phyloP scores from a whole-genome alignment of 352 stramenopile species.

The Pythium dissotocum region DNA sequence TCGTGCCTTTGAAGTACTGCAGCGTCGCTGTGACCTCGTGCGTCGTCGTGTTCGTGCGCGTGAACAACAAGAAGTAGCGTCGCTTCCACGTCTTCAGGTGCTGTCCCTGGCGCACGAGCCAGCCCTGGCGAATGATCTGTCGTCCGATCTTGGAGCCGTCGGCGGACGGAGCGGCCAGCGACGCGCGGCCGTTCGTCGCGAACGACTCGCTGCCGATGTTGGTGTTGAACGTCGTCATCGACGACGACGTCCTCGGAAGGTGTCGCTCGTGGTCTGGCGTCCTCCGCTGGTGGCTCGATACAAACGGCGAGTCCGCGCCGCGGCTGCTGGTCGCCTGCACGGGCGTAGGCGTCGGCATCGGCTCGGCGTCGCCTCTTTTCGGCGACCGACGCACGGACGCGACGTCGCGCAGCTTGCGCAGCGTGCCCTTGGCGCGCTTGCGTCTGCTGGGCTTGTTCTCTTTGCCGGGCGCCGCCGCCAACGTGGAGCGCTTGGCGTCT shows the following conservation, averaged over 20 bases:
- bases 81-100: conserved; percentile 84
- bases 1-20: conserved; percentile 87
- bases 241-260: not conserved
- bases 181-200: not conserved
- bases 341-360: not conserved
- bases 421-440: conserved; percentile 9
- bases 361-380: not conserved
- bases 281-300: not conserved
- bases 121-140: conserved; percentile 35
- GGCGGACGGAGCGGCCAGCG: conserved; percentile 34
- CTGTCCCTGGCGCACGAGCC: conserved; percentile 37
- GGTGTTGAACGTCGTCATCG: conserved; percentile 11
- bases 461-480: conserved; percentile 29
- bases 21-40: conserved; percentile 73
- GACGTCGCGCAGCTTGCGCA: conserved; percentile 29
- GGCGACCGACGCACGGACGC: conserved; percentile 22
- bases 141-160: conserved; percentile 36
- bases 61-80: conserved; percentile 85
- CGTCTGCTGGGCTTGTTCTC: conserved; percentile 41
- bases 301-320: not conserved
- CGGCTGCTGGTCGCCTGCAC: not conserved
- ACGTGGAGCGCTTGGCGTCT: conserved; percentile 36
- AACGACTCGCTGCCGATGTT: conserved; percentile 5
- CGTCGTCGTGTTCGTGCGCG: conserved; percentile 66
- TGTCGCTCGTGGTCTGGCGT: not conserved